Evolutionary conservation across 768 basidiomycete species (phyloP).

Genomic region (Strobilomyces echinocephalus): DNA sequence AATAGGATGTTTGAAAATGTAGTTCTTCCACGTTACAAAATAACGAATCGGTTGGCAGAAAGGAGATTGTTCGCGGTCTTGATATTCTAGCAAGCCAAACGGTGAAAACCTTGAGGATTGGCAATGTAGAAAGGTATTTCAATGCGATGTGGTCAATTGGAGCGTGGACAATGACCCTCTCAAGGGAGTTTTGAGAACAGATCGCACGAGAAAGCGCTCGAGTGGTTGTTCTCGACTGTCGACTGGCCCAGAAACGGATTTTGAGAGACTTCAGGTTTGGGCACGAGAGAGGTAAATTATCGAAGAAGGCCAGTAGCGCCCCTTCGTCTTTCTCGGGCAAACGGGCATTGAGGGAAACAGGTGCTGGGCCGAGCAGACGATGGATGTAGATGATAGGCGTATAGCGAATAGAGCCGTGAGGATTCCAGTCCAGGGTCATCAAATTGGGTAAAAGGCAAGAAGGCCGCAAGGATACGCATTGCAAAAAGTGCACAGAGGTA

Average conservation of each 20-base stretch:
- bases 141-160: conserved; percentile 5
- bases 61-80: too few relatives aligned
- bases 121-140: conserved; percentile 1
- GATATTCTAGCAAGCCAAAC: background rate
- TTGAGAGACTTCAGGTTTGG: conserved; percentile 1
- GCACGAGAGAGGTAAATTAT: conserved; percentile 1
- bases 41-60: background rate
- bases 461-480: too few relatives aligned
- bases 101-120: conserved; percentile 4
- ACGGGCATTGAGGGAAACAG: too few relatives aligned
- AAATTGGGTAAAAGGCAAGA: too few relatives aligned
- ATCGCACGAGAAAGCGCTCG: conserved; percentile 8
- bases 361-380: too few relatives aligned
- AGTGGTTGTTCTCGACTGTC: background rate
- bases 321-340: too few relatives aligned
- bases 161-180: background rate
- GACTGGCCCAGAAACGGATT: background rate
- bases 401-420: too few relatives aligned
- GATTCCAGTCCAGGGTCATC: too few relatives aligned
- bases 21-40: background rate
- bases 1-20: background rate
- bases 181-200: background rate
- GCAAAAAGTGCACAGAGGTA: too few relatives aligned
- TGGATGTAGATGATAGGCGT: too few relatives aligned
- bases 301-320: conserved; percentile 7